Percentiles rank a stretch among this genome's conserved stretches.
These are phyloP conservation scores for Trapa incisa DNA, from an alignment of 345 rosid species.

Conservation along the genomic window DNA sequence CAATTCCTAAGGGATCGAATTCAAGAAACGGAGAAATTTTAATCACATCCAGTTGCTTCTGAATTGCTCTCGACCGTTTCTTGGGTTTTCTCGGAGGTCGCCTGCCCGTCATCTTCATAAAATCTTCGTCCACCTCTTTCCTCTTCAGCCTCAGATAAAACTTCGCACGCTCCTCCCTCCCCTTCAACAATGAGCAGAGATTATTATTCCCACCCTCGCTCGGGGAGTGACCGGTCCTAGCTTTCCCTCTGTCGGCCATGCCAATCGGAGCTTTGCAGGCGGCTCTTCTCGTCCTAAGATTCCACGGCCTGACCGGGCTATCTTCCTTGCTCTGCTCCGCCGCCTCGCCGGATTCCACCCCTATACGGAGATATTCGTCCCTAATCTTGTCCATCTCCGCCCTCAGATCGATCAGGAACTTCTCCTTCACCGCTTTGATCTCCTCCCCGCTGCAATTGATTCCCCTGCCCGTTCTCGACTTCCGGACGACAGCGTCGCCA, in stretches of 20 bases:
- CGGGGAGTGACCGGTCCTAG: constrained; percentile 22
- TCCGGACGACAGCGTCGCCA: constrained; percentile 10
- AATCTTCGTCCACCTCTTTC: constrained; percentile 75
- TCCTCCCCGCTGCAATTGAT: constrained; percentile 27
- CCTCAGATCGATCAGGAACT: constrained; percentile 45
- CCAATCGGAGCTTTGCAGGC: constrained; percentile 37
- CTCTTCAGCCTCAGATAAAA: constrained; percentile 31
- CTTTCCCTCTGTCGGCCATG: constrained; percentile 10
- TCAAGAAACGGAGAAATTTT: neutral
- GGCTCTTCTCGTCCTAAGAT: constrained; percentile 60
- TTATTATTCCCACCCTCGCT: constrained; percentile 13
- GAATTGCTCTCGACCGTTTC: constrained; percentile 50
- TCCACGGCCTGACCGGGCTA: constrained; percentile 42
- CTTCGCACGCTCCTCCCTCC: constrained; percentile 25
- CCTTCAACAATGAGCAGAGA: constrained; percentile 7
- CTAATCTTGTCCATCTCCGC: constrained; percentile 36
- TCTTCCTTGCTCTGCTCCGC: constrained; percentile 10
- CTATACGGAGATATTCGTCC: constrained; percentile 24
- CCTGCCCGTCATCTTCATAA: constrained; percentile 28
- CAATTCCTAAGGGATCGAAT: neutral
- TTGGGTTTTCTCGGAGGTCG: constrained; percentile 59
- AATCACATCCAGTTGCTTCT: constrained; percentile 65
- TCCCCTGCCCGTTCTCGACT: constrained; percentile 11
- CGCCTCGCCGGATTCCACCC: constrained; percentile 9
- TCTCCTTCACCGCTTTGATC: constrained; percentile 41